Percentiles rank a stretch among this genome's conserved stretches.
Conservation (phyloP, 2,329 filamentous ascomycete genomes). For the Penicillium sp. region DNA sequence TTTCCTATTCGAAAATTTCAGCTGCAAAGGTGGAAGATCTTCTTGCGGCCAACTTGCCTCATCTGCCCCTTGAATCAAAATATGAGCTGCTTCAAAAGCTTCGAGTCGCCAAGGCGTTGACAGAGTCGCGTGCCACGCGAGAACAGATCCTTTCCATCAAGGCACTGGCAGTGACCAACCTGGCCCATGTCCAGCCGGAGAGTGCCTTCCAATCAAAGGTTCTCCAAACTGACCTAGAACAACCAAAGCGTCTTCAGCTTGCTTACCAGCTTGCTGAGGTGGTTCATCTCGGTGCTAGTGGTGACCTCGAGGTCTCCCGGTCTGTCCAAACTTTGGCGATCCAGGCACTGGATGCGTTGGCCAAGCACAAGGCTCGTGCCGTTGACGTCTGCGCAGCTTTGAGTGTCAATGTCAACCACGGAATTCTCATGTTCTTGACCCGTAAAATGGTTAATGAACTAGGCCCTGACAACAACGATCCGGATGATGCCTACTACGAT, state of each 20-base stretch:
- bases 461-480: slow-evolving; percentile 56
- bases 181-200: slow-evolving; percentile 86
- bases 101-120: slow-evolving; percentile 77
- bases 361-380: slow-evolving; percentile 71
- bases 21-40: slow-evolving; percentile 39
- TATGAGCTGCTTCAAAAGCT: slow-evolving; percentile 86
- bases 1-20: slow-evolving; percentile 54
- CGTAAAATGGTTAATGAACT: slow-evolving; percentile 86
- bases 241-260: slow-evolving; percentile 83
- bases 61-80: slow-evolving; percentile 68
- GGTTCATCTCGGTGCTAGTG: slow-evolving; percentile 76
- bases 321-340: slow-evolving; percentile 81
- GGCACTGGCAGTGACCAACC: slow-evolving; percentile 81
- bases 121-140: slow-evolving; percentile 62
- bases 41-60: slow-evolving; percentile 48
- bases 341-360: slow-evolving; percentile 78
- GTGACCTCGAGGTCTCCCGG: slow-evolving; percentile 65
- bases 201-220: slow-evolving; percentile 80
- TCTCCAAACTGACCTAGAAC: slow-evolving; percentile 81
- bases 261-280: slow-evolving; percentile 90
- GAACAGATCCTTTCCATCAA: slow-evolving; percentile 77
- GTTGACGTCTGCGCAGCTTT: slow-evolving; percentile 85
- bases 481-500: slow-evolving; percentile 66
- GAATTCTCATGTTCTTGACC: slow-evolving; percentile 87
- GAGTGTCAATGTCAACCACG: slow-evolving; percentile 93